Conservation (phyloP, 225 moss, liverwort and hornwort genomes). For the Asterella californica region DNA sequence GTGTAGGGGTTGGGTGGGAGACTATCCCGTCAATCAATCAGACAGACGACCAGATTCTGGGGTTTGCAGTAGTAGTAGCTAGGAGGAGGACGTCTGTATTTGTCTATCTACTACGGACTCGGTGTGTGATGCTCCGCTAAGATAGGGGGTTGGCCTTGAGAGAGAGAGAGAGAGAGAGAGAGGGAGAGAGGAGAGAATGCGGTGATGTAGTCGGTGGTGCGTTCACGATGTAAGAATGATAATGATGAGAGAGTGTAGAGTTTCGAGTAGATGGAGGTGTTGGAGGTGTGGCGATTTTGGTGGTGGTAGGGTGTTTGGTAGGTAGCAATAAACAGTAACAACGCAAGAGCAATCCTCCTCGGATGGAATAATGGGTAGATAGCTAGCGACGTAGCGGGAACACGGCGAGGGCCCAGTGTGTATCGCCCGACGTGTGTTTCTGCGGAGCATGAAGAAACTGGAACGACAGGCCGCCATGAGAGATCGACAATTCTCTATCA, state of each 20-base stretch:
- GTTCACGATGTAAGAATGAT: not conserved
- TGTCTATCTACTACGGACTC: too few species aligned
- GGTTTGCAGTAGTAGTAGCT: too few species aligned
- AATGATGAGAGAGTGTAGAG: not conserved
- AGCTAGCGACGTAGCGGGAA: not conserved
- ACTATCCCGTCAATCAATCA: too few species aligned
- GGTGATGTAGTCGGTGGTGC: not conserved
- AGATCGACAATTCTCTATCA: slow-evolving; percentile 19
- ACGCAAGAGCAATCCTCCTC: not conserved
- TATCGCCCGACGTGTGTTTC: not conserved
- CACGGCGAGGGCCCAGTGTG: not conserved
- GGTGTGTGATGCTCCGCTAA: too few species aligned
- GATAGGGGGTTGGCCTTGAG: not conserved
- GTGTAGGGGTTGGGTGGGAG: not conserved
- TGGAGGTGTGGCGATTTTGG: not conserved
- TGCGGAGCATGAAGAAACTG: slow-evolving; percentile 8
- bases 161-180: not conserved
- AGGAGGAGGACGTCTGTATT: too few species aligned
- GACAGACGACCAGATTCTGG: too few species aligned
- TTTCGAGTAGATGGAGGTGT: not conserved
- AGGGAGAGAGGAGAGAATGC: not conserved
- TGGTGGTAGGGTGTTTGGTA: not conserved
- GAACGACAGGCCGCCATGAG: slow-evolving; percentile 20
- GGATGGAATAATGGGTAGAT: not conserved
- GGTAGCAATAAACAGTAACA: too few species aligned